Base-by-base conservation (phyloP, 2,329 filamentous ascomycete genomes). In the Pseudocercospora fuligena region DNA sequence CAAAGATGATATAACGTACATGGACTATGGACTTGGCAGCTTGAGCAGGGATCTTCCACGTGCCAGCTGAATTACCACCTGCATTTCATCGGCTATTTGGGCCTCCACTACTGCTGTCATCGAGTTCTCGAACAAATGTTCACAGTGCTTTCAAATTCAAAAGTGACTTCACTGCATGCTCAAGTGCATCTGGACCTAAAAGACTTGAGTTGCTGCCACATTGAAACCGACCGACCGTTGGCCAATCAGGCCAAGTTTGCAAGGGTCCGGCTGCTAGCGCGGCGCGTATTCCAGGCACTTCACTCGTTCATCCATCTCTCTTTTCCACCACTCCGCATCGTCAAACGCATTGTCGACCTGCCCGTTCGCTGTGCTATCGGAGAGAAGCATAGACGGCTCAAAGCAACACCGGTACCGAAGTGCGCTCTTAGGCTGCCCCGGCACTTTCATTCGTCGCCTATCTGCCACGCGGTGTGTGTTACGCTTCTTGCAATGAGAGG, bases 261-360 rank as follows among this genome's bases (percentile, higher is more conserved):
- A 43, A 31, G 51, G 51, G 51, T 9, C 16, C 51, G 11, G 23
- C 33, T 54, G 51, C 51, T 54, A 54, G 51, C 27, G 27, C 27
- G 59, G 61, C 61, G 61, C 61, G 23, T 63, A 57, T 43, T 43
- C 16, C 40, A n/a, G 16, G 40, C 40, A n/a, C 40, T 43, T 43
- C n/a, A 43, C 40, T 43, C 40, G 61, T 58, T 19, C 23, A 14
- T 16, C 16, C 19, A 63, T 49, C 53, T 47, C 61, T 58, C 51
- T 57, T 47, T 63, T 57, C 46, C 43, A 53, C 46, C 60, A 36
- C 46, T 51, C 21, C 16, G 27, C 43, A 54, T 31, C 43, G 25
- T 36, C 43, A 23, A 36, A 51, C 8, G 47, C 46, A 51, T 29
- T 47, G 25, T 19, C 27, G 11, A 33, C 25, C 6, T 61, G 21